Evolutionary conservation across 176 grass and related monocot species (phyloP).

Genomic region (Oryza glaberrima): DNA sequence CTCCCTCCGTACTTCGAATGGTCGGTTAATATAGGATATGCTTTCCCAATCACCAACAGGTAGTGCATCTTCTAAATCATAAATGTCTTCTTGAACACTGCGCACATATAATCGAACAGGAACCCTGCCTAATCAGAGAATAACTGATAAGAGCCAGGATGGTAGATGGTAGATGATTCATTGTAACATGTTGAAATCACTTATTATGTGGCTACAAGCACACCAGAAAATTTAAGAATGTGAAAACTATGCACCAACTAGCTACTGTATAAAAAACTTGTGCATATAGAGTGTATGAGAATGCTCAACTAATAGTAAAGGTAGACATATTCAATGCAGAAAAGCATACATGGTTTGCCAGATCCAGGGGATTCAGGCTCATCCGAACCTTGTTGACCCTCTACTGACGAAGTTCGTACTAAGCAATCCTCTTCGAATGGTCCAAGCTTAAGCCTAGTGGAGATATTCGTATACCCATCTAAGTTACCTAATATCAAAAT

Average conservation of each 20-base stretch:
- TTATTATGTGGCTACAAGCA: conserved; percentile 19
- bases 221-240: neutral
- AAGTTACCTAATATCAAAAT: conserved; percentile 66
- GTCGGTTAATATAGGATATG: conserved; percentile 86
- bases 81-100: conserved; percentile 60
- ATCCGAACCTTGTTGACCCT: conserved; percentile 61
- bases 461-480: conserved; percentile 67
- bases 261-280: conserved; percentile 7
- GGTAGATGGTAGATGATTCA: neutral
- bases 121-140: conserved; percentile 82
- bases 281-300: neutral
- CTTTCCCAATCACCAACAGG: conserved; percentile 74
- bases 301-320: neutral
- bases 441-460: conserved; percentile 88
- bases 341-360: conserved; percentile 60
- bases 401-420: conserved; percentile 30
- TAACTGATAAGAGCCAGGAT: conserved; percentile 41
- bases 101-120: conserved; percentile 91
- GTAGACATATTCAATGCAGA: conserved; percentile 24
- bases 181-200: neutral
- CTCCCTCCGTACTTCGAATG: conserved; percentile 69
- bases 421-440: conserved; percentile 70
- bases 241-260: neutral
- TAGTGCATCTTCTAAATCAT: conserved; percentile 76
- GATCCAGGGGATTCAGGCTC: conserved; percentile 79